Evolutionary conservation across 768 basidiomycete species (phyloP).

Genomic region (Pulveroboletus sp.): DNA sequence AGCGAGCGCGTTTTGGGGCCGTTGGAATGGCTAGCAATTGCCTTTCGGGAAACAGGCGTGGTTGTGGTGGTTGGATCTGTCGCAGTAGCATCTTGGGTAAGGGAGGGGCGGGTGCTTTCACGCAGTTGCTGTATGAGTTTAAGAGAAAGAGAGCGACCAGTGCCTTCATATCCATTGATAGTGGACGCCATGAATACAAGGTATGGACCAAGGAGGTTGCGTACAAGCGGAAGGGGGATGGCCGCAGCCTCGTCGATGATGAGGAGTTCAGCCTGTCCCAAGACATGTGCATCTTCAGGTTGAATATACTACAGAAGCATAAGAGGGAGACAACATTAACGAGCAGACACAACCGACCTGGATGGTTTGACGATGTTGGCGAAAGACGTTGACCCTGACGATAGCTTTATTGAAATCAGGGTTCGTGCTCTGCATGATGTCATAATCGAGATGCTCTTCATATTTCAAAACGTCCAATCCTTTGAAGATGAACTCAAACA

Average conservation of each 20-base stretch:
- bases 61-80: conserved; percentile 36
- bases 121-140: conserved; percentile 97
- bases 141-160: conserved; percentile 95
- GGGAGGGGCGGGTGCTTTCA: conserved; percentile 78
- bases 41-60: conserved; percentile 48
- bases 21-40: conserved; percentile 43
- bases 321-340: background rate
- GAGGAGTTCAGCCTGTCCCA: conserved; percentile 95
- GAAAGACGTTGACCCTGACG: conserved; percentile 91
- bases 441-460: conserved; percentile 97
- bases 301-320: conserved; percentile 78
- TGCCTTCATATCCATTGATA: conserved; percentile 99
- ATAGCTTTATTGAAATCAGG: conserved; percentile 93
- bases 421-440: conserved; percentile 92
- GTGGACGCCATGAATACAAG: conserved; percentile 99
- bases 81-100: conserved; percentile 53
- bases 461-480: conserved; percentile 92
- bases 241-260: conserved; percentile 99
- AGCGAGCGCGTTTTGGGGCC: conserved; percentile 65
- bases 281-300: conserved; percentile 95
- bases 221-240: conserved; percentile 92
- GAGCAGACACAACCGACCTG: conserved; percentile 53
- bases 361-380: conserved; percentile 91
- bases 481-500: conserved; percentile 98
- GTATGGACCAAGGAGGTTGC: conserved; percentile 91